Conservation (phyloP, 257 asterid species). For the Plantago major region DNA sequence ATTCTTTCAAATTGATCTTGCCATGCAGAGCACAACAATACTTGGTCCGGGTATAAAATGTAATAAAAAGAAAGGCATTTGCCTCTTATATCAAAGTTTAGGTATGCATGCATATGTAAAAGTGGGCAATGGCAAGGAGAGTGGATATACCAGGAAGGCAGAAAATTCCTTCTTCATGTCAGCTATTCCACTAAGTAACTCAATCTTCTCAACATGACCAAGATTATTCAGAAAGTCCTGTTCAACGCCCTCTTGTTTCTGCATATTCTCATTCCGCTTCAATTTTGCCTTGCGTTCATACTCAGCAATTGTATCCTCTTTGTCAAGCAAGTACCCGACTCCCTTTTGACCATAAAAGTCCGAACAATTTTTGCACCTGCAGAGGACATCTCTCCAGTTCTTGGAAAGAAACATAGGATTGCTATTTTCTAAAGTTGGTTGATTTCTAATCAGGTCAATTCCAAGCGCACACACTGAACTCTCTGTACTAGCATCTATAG, state of each 20-base stretch:
- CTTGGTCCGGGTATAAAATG: not conserved
- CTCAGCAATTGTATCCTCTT: constrained; percentile 88
- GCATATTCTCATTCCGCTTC: constrained; percentile 70
- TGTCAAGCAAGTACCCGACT: constrained; percentile 63
- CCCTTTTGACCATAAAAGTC: constrained; percentile 56
- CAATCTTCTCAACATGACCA: constrained; percentile 84
- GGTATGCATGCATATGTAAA: too few species aligned
- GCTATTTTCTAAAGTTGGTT: constrained; percentile 23
- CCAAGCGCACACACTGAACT: constrained; percentile 45
- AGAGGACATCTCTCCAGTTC: constrained; percentile 75
- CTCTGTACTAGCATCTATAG: constrained; percentile 13
- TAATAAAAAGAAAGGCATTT: not conserved
- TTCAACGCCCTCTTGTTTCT: constrained; percentile 66
- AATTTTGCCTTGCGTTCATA: constrained; percentile 78
- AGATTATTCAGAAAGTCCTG: constrained; percentile 59
- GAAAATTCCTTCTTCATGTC: constrained; percentile 80
- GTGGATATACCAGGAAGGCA: constrained; percentile 57
- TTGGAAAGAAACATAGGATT: constrained; percentile 70
- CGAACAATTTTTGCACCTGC: constrained; percentile 61
- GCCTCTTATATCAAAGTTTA: not conserved
- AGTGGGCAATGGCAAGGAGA: too few species aligned
- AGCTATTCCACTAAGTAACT: constrained; percentile 67
- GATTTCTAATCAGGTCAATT: constrained; percentile 37
- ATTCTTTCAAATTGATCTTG: too few species aligned
- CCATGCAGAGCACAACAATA: too few species aligned